phyloP scores from a whole-genome alignment of 192 early-diverging fungal genomes.

The Backusella westeae region DNA sequence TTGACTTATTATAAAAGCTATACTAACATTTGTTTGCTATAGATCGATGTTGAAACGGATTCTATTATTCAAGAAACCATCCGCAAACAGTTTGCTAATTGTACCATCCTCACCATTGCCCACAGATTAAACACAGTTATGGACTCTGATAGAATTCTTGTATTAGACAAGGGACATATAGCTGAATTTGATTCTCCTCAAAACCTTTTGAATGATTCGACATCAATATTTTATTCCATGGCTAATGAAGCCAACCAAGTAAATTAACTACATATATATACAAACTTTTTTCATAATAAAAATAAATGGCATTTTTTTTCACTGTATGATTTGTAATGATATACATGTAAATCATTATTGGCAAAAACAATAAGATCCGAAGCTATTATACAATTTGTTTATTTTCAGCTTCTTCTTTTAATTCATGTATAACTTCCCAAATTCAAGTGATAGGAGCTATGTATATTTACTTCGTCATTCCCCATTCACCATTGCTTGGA shows the following conservation, averaged over 20 bases:
- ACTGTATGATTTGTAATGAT: background rate
- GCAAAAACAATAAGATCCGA: background rate
- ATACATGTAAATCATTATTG: background rate
- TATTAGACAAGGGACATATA: conserved; percentile 69
- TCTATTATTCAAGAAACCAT: conserved; percentile 74
- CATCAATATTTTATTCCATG: conserved; percentile 44
- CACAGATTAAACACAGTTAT: conserved; percentile 81
- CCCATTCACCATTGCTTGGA: background rate
- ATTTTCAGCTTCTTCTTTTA: background rate
- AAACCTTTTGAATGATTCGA: conserved; percentile 47
- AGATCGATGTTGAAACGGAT: conserved; percentile 58
- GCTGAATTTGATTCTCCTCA: conserved; percentile 72
- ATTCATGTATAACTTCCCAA: background rate
- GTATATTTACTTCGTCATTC: background rate
- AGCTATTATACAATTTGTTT: background rate
- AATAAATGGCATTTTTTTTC: background rate
- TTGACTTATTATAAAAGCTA: background rate
- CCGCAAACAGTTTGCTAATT: conserved; percentile 65
- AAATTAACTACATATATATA: background rate
- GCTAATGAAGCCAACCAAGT: conserved; percentile 42
- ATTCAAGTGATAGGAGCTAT: background rate
- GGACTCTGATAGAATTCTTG: conserved; percentile 66
- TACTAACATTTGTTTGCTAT: background rate
- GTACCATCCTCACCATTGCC: conserved; percentile 81
- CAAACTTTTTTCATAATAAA: background rate